Base-by-base conservation (phyloP, 306 rosid genomes). In the Castanea crenata region DNA sequence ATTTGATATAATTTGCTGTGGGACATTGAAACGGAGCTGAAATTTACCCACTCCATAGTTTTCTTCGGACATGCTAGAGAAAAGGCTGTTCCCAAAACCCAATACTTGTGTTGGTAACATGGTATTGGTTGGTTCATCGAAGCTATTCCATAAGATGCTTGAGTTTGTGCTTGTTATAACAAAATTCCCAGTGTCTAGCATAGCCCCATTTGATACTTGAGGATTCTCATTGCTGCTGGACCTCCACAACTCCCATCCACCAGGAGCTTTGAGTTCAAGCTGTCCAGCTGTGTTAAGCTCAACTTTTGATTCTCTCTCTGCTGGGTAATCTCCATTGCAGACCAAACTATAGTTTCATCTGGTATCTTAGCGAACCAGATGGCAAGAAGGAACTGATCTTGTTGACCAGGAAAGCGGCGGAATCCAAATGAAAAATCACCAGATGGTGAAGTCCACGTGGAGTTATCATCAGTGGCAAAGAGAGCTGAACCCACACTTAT, bases 81-180 rank as follows among this genome's bases (percentile, higher is more conserved):
- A 8, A 18, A 67, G 72, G 72, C 5, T 32, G 7, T 12, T 34
- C 27, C 52, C 6, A 34, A 34, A 19, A 34, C 25, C 51, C 25
- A 67, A 19, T 67, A 67, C 72, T 67, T 67, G 72, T 16, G 72
- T 35, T 35, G 72, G 72, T 34, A 67, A 34, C 6, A 67, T 67
- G 27, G 72, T 67, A 46, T 67, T 19, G 52, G 72, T 67, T 31
- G 72, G 72, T 3, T 65, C 25, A 11, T 18, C 19, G 72, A 67
- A 67, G 72, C 72, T 67, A 20, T 34, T 21, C 72, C 72, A 67
- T 18, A 67, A 0, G 52, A 67, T 9, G 72, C 16, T 34, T 9
- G 72, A 67, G 44, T 67, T 7, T 67, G 6, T 35, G 25, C 25
- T 67, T 35, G 16, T 19, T 15, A 67, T 67, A 23, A 9, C 72